These are phyloP conservation scores for Dactylis glomerata DNA, from an alignment of 176 grass and related monocot species.

Conservation along the genomic window DNA sequence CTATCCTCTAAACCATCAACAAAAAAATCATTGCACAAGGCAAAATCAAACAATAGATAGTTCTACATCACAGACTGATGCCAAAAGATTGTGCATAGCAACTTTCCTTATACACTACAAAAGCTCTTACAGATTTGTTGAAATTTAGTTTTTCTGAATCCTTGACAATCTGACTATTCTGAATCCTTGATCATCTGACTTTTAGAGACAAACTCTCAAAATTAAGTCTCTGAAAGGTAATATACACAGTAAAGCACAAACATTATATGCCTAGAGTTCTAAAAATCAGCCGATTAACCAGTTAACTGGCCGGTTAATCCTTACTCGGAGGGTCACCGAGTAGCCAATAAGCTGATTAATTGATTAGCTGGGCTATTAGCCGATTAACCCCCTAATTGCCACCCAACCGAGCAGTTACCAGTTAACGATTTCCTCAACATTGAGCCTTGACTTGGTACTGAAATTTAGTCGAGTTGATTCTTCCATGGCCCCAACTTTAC, in stretches of 20 bases:
- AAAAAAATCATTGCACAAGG: background rate
- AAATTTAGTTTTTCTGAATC: background rate
- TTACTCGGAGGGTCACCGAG: too few species aligned
- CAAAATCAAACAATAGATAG: background rate
- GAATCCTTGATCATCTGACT: conserved; percentile 3
- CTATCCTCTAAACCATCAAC: background rate
- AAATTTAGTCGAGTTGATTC: background rate
- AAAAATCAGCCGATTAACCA: too few species aligned
- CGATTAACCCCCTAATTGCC: too few species aligned
- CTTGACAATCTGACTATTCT: conserved; percentile 4
- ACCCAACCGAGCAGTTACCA: too few species aligned
- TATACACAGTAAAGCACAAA: background rate
- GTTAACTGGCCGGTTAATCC: too few species aligned
- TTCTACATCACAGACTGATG: background rate
- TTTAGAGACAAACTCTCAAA: background rate
- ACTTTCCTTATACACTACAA: background rate
- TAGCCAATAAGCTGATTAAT: too few species aligned
- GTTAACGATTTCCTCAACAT: too few species aligned
- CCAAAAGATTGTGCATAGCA: background rate
- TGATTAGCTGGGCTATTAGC: too few species aligned
- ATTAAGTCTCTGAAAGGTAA: background rate
- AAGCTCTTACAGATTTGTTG: background rate
- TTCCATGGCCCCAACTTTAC: background rate
- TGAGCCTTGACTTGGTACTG: background rate
- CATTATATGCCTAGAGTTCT: background rate